Evolutionary conservation across 371 early-diverging fungal genomes (phyloP), one percentile per base, ranked within the genome.

Genomic region (Mucor circinelloides): DNA sequence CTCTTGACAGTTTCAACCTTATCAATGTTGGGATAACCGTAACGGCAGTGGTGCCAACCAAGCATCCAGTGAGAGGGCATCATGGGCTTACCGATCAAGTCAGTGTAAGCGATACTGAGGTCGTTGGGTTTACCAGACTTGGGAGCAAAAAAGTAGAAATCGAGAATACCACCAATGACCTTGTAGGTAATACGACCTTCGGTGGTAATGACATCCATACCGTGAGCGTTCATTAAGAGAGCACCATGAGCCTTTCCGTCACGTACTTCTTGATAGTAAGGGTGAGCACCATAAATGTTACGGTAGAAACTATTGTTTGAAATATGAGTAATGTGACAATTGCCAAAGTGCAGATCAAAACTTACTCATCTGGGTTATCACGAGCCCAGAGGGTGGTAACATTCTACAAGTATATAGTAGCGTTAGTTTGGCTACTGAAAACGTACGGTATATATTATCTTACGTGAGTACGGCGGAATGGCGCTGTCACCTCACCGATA

Each of bases 41-140:
- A 93, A 58, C 93, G 85, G 63, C 89, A 92, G 67, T 92, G 91
- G 52, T 92, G 93, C 69, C 82, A 87, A 0, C 93, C 91, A 48
- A 92, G 73, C 50, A 79, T 69, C 87, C 88, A 85, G 32, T 79
- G 81, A 8, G 87, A 73, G n/a, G 87, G 85, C 76, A 87, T 82
- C 50, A 77, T 70, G 2, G 92, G 89, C 6, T 86, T 85, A 2
- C 91, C 91, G 19, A 92, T 81, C 28, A 93, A 76, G 64, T 88
- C 83, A 0, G 90, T 90, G 65, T 91, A 92, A 46, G 91, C 86
- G 28, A 79, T 68, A 21, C 86, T 68, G 0, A 93, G 89, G 32
- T 83, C 82, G n/a, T 80, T 70, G 6, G 93, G 90, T 6, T 60
- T 71, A 19, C 64, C 65, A 36, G 71, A 66, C 8, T 75, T 72